phyloP scores from a whole-genome alignment of 371 early-diverging fungal species.

The Apophysomyces variabilis region DNA sequence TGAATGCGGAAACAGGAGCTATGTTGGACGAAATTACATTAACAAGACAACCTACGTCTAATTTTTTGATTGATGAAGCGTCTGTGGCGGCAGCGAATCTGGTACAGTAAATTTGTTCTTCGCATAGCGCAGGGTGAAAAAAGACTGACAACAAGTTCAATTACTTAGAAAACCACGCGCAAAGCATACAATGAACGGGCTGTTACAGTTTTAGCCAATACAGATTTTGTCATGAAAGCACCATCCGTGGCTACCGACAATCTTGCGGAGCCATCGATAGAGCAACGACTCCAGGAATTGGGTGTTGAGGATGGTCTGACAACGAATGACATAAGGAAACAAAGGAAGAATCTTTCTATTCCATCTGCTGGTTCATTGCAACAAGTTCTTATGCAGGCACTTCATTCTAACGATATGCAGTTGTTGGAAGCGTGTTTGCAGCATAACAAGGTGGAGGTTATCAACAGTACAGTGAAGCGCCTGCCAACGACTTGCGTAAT shows the following conservation, averaged over 20 bases:
- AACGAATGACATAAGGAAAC: conserved; percentile 14
- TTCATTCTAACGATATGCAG: conserved; percentile 71
- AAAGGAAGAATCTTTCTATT: conserved; percentile 30
- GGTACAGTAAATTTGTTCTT: conserved; percentile 15
- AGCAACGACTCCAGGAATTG: conserved; percentile 35
- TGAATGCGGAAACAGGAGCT: conserved; percentile 35
- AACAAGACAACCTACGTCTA: conserved; percentile 57
- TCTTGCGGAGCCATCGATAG: conserved; percentile 37
- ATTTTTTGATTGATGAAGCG: conserved; percentile 57
- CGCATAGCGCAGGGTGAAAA: neutral
- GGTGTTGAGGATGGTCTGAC: conserved; percentile 31
- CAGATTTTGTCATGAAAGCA: conserved; percentile 45
- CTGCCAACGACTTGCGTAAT: conserved; percentile 76
- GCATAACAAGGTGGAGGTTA: conserved; percentile 63
- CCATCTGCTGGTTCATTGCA: conserved; percentile 69
- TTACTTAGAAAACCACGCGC: conserved; percentile 41
- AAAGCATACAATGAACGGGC: conserved; percentile 55
- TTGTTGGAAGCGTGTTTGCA: conserved; percentile 72
- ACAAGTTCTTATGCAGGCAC: conserved; percentile 76
- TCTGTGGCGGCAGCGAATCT: conserved; percentile 58
- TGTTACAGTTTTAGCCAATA: conserved; percentile 46
- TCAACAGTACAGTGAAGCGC: conserved; percentile 70
- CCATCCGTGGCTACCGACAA: conserved; percentile 32
- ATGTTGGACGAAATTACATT: conserved; percentile 46
- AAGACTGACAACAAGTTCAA: neutral